These are phyloP conservation scores for Dendrostoma leiphaemia DNA, from an alignment of 2,329 filamentous ascomycete species.

Conservation along the genomic window DNA sequence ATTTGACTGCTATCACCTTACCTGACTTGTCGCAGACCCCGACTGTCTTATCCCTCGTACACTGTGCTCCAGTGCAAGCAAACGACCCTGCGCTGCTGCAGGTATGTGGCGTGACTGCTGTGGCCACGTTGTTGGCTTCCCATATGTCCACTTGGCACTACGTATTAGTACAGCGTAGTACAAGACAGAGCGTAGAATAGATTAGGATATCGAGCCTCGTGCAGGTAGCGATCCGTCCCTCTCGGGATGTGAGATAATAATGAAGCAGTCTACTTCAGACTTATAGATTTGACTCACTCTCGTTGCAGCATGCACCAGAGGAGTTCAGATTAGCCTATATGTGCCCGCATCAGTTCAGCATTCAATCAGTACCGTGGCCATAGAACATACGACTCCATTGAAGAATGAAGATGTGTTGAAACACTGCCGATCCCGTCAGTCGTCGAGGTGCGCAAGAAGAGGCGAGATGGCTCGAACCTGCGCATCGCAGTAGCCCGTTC, in stretches of 20 bases:
- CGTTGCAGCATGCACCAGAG: conserved; percentile 41
- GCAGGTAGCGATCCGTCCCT: too few species aligned
- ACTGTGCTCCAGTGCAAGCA: conserved; percentile 30
- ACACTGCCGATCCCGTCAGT: neutral
- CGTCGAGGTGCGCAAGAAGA: neutral
- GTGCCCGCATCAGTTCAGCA: conserved; percentile 26
- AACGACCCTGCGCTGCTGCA: conserved; percentile 38
- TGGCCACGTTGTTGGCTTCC: conserved; percentile 40
- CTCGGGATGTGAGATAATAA: too few species aligned
- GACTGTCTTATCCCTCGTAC: conserved; percentile 12
- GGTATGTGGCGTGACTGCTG: conserved; percentile 38
- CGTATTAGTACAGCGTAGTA: too few species aligned
- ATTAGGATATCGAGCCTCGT: too few species aligned
- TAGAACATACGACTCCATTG: conserved; percentile 29
- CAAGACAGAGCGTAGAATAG: too few species aligned
- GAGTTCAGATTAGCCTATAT: conserved; percentile 37
- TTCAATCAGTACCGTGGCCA: conserved; percentile 25
- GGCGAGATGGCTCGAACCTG: conserved; percentile 39
- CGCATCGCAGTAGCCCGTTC: conserved; percentile 57
- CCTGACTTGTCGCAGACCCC: conserved; percentile 30
- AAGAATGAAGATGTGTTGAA: conserved; percentile 24
- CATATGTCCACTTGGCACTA: conserved; percentile 48
- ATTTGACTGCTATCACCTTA: too few species aligned
- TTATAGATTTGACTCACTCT: too few species aligned
- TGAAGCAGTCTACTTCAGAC: too few species aligned